These are phyloP conservation scores for Pestalotiopsis fici DNA, from an alignment of 2,329 filamentous ascomycete genomes.

Conservation along the genomic window DNA sequence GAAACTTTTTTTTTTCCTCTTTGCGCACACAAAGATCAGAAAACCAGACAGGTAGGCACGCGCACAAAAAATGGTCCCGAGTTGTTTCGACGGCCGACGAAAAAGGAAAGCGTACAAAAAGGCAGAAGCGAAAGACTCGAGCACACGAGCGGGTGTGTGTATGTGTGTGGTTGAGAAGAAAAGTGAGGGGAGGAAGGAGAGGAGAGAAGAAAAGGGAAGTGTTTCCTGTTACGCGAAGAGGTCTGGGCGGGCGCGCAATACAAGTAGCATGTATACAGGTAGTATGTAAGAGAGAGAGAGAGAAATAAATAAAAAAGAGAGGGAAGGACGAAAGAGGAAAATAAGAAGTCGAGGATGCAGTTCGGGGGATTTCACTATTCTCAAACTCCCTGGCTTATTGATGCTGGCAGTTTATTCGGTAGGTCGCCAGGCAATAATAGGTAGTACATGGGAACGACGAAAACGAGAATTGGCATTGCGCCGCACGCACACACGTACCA, in stretches of 20 bases:
- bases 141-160: constrained; percentile 7
- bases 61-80: background rate
- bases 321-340: constrained; percentile 5
- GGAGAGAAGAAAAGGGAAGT: constrained; percentile 17
- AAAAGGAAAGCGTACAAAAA: constrained; percentile 11
- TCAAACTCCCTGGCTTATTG: background rate
- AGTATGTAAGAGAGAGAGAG: background rate
- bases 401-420: background rate
- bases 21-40: background rate
- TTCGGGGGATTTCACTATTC: background rate
- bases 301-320: background rate
- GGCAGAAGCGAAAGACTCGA: constrained; percentile 13
- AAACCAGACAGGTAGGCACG: background rate
- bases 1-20: too few relatives aligned
- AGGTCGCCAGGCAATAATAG: background rate
- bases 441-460: background rate
- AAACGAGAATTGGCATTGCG: background rate
- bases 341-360: constrained; percentile 1
- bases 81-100: background rate
- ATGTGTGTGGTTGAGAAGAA: constrained; percentile 12
- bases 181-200: constrained; percentile 11
- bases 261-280: constrained; percentile 4
- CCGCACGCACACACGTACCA: background rate
- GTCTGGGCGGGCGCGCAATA: constrained; percentile 14
- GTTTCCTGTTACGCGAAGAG: constrained; percentile 13